These are phyloP conservation scores for Phytopythium mirpurense DNA, from an alignment of 352 stramenopile genomes.

Conservation along the genomic window DNA sequence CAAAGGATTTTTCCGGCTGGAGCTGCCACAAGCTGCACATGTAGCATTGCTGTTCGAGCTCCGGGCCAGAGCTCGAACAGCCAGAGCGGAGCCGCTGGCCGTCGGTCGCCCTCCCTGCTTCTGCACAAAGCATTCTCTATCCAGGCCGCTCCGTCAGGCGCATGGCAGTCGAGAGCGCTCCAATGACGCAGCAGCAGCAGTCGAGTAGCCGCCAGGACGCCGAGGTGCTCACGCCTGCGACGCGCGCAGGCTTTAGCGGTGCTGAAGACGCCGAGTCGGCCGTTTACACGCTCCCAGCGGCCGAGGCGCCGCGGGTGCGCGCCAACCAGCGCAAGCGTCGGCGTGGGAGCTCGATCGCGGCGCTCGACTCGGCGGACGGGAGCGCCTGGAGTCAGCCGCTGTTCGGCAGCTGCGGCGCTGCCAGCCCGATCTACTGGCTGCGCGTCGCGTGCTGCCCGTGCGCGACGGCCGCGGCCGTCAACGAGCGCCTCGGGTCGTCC, in stretches of 20 bases:
- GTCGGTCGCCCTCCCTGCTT: too few relatives aligned
- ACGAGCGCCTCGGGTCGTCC: constrained; percentile 25
- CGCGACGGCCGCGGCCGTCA: constrained; percentile 32
- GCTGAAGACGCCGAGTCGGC: neutral
- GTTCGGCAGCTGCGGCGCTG: constrained; percentile 22
- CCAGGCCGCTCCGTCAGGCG: too few relatives aligned
- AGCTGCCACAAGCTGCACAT: too few relatives aligned
- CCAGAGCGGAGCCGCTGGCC: too few relatives aligned
- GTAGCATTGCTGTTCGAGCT: too few relatives aligned
- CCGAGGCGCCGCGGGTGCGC: neutral
- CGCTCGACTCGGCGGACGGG: constrained; percentile 1
- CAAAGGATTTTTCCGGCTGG: too few relatives aligned
- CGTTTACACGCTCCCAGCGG: constrained; percentile 6
- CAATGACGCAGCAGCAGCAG: neutral
- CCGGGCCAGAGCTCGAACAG: too few relatives aligned
- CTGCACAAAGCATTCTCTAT: too few relatives aligned
- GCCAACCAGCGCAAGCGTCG: constrained; percentile 2
- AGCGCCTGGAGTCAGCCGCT: constrained; percentile 19
- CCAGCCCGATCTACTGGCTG: constrained; percentile 30
- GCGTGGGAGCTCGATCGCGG: constrained; percentile 3
- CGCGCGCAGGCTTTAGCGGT: neutral
- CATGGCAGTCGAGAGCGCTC: too few relatives aligned
- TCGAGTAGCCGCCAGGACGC: neutral
- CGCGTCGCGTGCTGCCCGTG: constrained; percentile 34
- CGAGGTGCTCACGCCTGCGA: constrained; percentile 4